Evolutionary conservation across 164 flowering plant species (phyloP).

Genomic region (Magnolia sinica): DNA sequence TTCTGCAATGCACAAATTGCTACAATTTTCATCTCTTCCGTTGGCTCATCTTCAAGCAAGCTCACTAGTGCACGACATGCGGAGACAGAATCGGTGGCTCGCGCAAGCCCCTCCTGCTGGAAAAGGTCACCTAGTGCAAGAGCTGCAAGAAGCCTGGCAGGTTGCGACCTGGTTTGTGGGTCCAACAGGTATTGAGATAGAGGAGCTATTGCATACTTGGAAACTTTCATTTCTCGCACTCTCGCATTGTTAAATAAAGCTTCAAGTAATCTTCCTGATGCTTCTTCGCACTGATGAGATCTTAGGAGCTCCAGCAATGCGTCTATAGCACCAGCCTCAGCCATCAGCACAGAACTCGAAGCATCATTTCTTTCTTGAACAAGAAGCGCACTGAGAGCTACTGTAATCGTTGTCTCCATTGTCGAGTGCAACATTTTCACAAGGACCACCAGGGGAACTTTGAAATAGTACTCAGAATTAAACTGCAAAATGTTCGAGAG

Average conservation of each 20-base stretch:
- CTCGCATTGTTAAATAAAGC: conserved; percentile 67
- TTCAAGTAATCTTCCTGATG: conserved; percentile 72
- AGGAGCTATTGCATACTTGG: conserved; percentile 82
- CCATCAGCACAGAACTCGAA: conserved; percentile 65
- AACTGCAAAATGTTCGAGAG: conserved; percentile 60
- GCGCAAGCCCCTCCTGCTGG: conserved; percentile 79
- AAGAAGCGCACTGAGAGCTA: conserved; percentile 62
- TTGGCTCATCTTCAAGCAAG: conserved; percentile 79
- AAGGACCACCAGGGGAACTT: conserved; percentile 68
- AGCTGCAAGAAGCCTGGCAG: conserved; percentile 75
- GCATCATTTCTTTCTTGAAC: conserved; percentile 64
- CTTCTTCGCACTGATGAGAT: conserved; percentile 84
- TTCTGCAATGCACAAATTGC: conserved; percentile 87
- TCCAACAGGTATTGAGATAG: conserved; percentile 77
- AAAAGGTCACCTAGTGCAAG: conserved; percentile 85
- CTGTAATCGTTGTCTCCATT: conserved; percentile 43
- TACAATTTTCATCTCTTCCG: conserved; percentile 82
- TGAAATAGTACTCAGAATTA: conserved; percentile 56
- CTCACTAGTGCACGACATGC: conserved; percentile 81
- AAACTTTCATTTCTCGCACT: conserved; percentile 71
- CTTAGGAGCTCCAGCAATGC: conserved; percentile 69
- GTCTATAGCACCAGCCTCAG: conserved; percentile 79
- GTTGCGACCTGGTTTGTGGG: conserved; percentile 73
- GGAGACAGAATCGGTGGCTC: conserved; percentile 72
- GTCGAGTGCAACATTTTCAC: conserved; percentile 70